Base-by-base conservation (phyloP, 2,329 filamentous ascomycete genomes). In the Stachybotrys chartarum region DNA sequence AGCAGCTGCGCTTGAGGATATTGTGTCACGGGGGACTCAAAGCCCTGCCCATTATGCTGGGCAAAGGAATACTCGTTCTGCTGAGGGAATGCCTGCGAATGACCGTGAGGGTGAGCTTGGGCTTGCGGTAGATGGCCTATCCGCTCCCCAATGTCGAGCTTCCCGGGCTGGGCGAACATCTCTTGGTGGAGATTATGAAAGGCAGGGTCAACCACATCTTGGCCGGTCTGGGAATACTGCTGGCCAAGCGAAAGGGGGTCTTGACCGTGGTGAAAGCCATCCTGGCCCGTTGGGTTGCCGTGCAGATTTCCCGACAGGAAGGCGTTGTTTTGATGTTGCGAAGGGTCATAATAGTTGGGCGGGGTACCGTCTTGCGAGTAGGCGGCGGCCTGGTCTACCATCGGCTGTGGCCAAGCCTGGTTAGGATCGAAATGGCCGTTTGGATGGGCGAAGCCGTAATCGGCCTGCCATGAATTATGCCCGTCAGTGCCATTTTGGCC, bases 341-440 rank as follows among this genome's bases (percentile, higher is more conserved):
- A 54, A 14, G 68, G 57, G 53, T 72, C 69, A 59, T 70, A 72
- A 60, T 70, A 74, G 60, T 64, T 71, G 57, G 62, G 56, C 6
- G 66, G 17, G 17, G 66, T 61, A n/a, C 63, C 60, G 56, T 70
- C 69, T 42, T 70, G 65, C 14, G 71, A 61, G 57, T 69, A 72
- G 24, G 62, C 61, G 18, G 61, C 57, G 18, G 65, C 52, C 56
- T 72, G 71, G 17, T 69, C 69, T 30, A 62, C 57, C 52, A 72
- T 64, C 35, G 69, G 57, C 57, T 74, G 73, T 8, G 67, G 60
- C 73, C 73, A 76, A 42, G 66, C 56, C 54, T 74, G 72, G 47
- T 63, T 64, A 52, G 69, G 67, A 52, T 75, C 72, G 60, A 71
- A 76, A 44, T 74, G 70, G 35, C 66, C 68, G 54, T 66, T 64